Evolutionary conservation across 2,329 filamentous ascomycete species (phyloP).

Genomic region (Botrytis porri): DNA sequence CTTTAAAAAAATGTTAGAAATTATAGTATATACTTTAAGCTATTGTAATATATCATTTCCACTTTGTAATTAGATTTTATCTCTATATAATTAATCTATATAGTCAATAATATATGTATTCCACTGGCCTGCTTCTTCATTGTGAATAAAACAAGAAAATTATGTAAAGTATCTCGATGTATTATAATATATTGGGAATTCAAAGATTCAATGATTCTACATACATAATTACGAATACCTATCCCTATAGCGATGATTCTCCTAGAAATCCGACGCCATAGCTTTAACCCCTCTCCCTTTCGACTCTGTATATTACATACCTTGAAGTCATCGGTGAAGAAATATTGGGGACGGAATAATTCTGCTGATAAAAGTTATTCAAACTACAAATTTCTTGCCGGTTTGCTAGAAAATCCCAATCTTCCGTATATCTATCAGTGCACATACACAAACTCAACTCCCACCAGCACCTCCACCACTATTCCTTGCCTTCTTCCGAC

Average conservation of each 20-base stretch:
- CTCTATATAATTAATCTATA: too few species aligned
- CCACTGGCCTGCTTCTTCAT: too few species aligned
- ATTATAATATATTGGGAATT: rapidly evolving
- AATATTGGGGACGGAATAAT: not conserved
- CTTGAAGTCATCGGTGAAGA: not conserved
- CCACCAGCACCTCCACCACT: not conserved
- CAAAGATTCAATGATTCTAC: not conserved
- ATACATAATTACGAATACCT: not conserved
- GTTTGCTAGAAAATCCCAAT: not conserved
- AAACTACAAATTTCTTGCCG: not conserved
- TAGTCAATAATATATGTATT: too few species aligned
- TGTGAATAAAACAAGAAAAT: too few species aligned
- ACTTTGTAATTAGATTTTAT: too few species aligned
- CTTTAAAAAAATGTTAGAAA: too few species aligned
- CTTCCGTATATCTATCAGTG: not conserved
- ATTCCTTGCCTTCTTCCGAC: not conserved
- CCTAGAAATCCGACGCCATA: too few species aligned
- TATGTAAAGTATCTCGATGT: too few species aligned
- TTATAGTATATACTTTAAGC: too few species aligned
- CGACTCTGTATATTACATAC: not conserved
- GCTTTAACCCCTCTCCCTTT: not conserved
- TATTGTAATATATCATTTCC: too few species aligned
- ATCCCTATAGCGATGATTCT: too few species aligned
- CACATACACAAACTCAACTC: not conserved
- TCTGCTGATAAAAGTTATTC: not conserved